Percentiles rank a stretch among this genome's conserved stretches.
Conservation (phyloP, 2,329 filamentous ascomycete genomes). For the Elsinoe australis region DNA sequence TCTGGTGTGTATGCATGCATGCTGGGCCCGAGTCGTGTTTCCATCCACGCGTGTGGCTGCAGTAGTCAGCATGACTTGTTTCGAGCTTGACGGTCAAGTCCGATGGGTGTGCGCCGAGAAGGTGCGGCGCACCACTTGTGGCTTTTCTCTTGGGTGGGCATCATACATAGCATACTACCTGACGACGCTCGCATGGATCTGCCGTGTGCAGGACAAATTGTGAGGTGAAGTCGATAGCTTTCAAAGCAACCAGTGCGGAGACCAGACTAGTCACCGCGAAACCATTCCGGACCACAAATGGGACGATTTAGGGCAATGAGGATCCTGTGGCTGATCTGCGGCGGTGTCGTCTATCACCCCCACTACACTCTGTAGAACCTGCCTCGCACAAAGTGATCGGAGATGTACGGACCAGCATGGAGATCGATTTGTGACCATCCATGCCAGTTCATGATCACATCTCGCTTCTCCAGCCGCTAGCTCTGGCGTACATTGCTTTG, state of each 20-base stretch:
- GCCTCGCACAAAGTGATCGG: slow-evolving; percentile 3
- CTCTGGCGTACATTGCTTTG: too few species aligned
- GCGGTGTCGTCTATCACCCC: neutral
- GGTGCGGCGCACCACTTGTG: slow-evolving; percentile 9
- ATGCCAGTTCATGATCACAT: neutral
- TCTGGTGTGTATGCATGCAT: slow-evolving; percentile 15
- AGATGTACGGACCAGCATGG: slow-evolving; percentile 1
- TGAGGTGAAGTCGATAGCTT: slow-evolving; percentile 1
- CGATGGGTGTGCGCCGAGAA: neutral
- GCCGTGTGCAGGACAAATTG: neutral
- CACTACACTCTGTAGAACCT: neutral
- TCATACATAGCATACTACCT: too few species aligned
- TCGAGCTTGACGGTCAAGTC: slow-evolving; percentile 10
- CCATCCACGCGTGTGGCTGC: slow-evolving; percentile 4
- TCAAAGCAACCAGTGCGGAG: neutral
- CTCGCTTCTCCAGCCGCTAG: too few species aligned
- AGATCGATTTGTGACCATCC: neutral
- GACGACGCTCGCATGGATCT: too few species aligned
- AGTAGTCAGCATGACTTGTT: slow-evolving; percentile 1
- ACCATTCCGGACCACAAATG: too few species aligned
- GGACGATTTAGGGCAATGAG: neutral
- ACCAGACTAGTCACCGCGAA: neutral
- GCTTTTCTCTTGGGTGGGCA: neutral
- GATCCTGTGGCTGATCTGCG: slow-evolving; percentile 9
- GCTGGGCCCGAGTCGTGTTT: slow-evolving; percentile 1